Evolutionary conservation across 2,329 filamentous ascomycete species (phyloP).

Genomic region (Septoria petroselini): DNA sequence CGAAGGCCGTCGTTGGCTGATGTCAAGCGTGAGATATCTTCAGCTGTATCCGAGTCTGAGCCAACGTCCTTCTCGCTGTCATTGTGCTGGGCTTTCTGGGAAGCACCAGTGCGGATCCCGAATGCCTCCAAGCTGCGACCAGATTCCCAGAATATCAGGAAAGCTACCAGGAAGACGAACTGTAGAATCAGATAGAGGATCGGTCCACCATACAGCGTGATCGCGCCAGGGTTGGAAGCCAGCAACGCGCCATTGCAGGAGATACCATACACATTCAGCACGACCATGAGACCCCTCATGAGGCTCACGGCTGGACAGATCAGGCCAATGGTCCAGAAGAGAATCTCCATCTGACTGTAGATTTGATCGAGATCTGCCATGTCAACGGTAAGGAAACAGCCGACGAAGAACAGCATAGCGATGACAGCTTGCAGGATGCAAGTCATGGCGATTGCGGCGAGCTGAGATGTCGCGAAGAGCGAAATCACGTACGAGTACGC

Average conservation of each 20-base stretch:
- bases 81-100: neutral
- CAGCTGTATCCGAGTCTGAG: slow-evolving; percentile 22
- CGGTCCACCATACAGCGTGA: slow-evolving; percentile 74
- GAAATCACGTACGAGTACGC: slow-evolving; percentile 76
- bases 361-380: slow-evolving; percentile 19
- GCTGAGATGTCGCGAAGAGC: slow-evolving; percentile 55
- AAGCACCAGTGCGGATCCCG: slow-evolving; percentile 16
- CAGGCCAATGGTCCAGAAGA: slow-evolving; percentile 69
- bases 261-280: slow-evolving; percentile 75
- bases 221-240: slow-evolving; percentile 63
- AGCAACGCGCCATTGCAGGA: slow-evolving; percentile 64
- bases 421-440: slow-evolving; percentile 24
- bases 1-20: slow-evolving; percentile 64
- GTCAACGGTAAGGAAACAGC: slow-evolving; percentile 24
- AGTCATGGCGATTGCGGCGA: slow-evolving; percentile 26
- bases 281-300: slow-evolving; percentile 67
- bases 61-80: slow-evolving; percentile 32
- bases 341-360: slow-evolving; percentile 46
- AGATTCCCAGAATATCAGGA: slow-evolving; percentile 74
- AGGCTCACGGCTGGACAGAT: slow-evolving; percentile 73
- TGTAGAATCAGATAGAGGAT: slow-evolving; percentile 78
- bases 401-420: slow-evolving; percentile 26
- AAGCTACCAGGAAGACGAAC: slow-evolving; percentile 63
- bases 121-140: slow-evolving; percentile 48
- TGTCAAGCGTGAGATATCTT: slow-evolving; percentile 36